Base-by-base conservation (phyloP, 306 rosid species). In the Rosa rugosa region DNA sequence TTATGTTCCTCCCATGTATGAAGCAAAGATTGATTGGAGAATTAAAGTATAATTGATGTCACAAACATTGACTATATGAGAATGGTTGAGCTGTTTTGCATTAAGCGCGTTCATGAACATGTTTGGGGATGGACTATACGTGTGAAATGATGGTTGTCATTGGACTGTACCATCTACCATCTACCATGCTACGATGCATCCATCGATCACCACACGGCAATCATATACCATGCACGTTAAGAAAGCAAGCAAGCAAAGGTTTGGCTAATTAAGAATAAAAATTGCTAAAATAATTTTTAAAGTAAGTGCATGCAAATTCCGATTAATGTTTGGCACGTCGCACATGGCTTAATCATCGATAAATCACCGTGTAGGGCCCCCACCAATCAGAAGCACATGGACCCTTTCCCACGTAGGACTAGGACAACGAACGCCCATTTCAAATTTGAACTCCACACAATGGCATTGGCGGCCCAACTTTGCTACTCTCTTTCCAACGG, bases 241-340 rank as follows among this genome's bases (percentile, higher is more conserved):
- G 34, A 66, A 53, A 53, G 7, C 18, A 38, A 47, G 12, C 51
- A 12, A 11, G 4, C 53, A 12, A 51, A 53, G n/a, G 22, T 57
- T 49, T 49, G 18, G 18, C 50, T 49, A 13, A 2, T 54, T 54
- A 57, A 57, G 5, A 23, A 11, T 12, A 23, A 11, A 59, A 59
- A 13, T 49, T 59, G 13, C 13, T 2, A 9, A 23, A 23, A 7
- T 59, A 59, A 17, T 25, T 22, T 23, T 59, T 9, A 3, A 9
- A 2, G 11, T 1, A 25, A 62, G 41, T 12, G 18, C 38, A 63
- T 27, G 68, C 11, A 13, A 12, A 31, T 5, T 40, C 17, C 41
- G 42, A 14, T 49, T 66, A 23, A 80, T 74, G 79, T 68, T 41
- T 44, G 50, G 83, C 83, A 80, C 75, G 83, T 80, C 83, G 69